Conservation (phyloP, 83 land plant genomes). For the Picea engelmannii region DNA sequence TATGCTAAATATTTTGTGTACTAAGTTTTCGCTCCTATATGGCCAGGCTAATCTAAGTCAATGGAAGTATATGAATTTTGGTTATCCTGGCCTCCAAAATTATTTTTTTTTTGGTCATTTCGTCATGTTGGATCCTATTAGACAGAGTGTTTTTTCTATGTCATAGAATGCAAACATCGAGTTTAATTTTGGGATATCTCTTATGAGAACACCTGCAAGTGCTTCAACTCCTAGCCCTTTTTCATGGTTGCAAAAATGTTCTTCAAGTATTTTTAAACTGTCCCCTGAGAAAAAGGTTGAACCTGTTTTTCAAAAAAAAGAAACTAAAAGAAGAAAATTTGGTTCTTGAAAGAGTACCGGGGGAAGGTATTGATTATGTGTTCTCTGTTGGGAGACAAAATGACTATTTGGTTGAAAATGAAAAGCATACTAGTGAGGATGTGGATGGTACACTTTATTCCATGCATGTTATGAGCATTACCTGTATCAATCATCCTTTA, state of each 20-base stretch:
- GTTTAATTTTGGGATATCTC: background rate
- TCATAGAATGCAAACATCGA: constrained; percentile 4
- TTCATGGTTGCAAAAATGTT: constrained; percentile 69
- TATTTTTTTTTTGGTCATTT: no score
- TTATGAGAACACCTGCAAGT: constrained; percentile 16
- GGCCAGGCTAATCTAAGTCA: no score
- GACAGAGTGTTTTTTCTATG: background rate
- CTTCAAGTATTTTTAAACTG: constrained; percentile 45
- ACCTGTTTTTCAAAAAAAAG: background rate
- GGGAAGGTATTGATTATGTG: background rate
- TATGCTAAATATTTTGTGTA: no score
- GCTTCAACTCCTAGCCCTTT: constrained; percentile 37
- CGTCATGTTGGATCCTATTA: background rate
- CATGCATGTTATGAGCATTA: background rate
- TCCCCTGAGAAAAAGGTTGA: constrained; percentile 31
- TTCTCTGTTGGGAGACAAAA: background rate
- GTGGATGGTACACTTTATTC: background rate
- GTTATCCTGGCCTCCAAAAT: no score
- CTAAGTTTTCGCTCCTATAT: no score
- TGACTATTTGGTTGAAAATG: background rate
- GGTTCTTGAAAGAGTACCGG: background rate
- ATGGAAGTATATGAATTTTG: no score
- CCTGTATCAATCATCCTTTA: constrained; percentile 19
- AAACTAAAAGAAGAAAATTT: background rate
- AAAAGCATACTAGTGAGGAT: background rate